phyloP scores from a whole-genome alignment of 2,329 filamentous ascomycete species.

The Colletotrichum tanaceti region DNA sequence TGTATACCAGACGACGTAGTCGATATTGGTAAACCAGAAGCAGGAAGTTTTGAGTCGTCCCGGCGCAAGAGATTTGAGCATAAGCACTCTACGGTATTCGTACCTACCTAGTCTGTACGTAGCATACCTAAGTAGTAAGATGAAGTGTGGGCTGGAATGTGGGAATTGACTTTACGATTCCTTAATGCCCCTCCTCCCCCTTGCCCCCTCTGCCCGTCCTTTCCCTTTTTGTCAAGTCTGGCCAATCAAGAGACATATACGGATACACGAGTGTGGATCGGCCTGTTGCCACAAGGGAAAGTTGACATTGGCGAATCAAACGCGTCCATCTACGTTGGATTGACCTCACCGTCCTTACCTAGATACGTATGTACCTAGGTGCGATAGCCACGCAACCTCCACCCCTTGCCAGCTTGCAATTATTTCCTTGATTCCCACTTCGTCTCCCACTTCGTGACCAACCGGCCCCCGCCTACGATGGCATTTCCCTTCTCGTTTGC shows the following conservation, averaged over 20 bases:
- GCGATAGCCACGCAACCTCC: slow-evolving; percentile 10
- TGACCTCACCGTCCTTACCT: slow-evolving; percentile 30
- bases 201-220: slow-evolving; percentile 17
- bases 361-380: too few species aligned
- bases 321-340: not conserved
- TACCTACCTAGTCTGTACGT: too few species aligned
- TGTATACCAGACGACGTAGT: not conserved
- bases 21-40: not conserved
- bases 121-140: too few species aligned
- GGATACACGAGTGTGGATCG: not conserved
- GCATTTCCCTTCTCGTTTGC: not conserved
- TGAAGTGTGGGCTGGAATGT: slow-evolving; percentile 7
- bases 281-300: slow-evolving; percentile 10
- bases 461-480: not conserved
- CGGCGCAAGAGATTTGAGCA: not conserved
- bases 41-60: not conserved
- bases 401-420: slow-evolving; percentile 10
- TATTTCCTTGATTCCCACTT: slow-evolving; percentile 24
- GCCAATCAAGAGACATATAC: slow-evolving; percentile 23
- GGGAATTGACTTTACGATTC: slow-evolving; percentile 18
- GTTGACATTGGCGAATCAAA: slow-evolving; percentile 22
- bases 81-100: too few species aligned
- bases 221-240: slow-evolving; percentile 25
- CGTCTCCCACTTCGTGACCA: not conserved
- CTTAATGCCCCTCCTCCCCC: not conserved